Evolutionary conservation across 176 grass and related monocot genomes (phyloP), one percentile per base, ranked within the genome.

Genomic region (Oryza punctata): DNA sequence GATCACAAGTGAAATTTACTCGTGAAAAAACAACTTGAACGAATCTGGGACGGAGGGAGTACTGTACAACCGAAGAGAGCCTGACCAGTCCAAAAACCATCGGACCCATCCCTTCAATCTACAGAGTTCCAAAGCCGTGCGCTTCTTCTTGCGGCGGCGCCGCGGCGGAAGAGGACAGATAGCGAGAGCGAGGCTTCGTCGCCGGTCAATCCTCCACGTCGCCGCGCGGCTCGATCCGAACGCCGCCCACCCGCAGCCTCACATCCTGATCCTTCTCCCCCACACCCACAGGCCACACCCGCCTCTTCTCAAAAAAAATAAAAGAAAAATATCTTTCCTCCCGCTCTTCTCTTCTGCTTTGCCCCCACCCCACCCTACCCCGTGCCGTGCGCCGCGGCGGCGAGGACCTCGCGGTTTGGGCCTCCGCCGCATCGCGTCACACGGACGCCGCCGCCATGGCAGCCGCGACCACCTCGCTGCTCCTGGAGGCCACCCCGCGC

Each of bases 401-500:
- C 32, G 32, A 32, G 32, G 32, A 1, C 15, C 71, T 12, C 60
- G n/a, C n/a, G n/a, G n/a, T n/a, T n/a, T n/a, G n/a, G n/a, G n/a
- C n/a, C n/a, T n/a, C n/a, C n/a, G n/a, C 67, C 11, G 2, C 67
- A 1, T 59, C 74, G 44, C 78, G 4, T 19, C 86, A 3, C 38
- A 11, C 79, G 60, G 32, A 1, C 29, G 1, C 86, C 18, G 33
- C 86, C 18, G 19, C 40, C 52, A 90, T 86, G 84, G 88, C 74
- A 29, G 63, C 75, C 65, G 49, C 79, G 49, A 52, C 50, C 1
- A 57, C 70, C 52, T 80, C 80, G 14, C 84, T 90, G 14, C 84
- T 90, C 75, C 75, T 90, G 69, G 64, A 80, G 59, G 30, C 80
- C 40, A 12, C 80, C 52, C 64, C 57, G n/a, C n/a, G 89, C 63